Base-by-base conservation (phyloP, 208 protist species). In the Zelonia costaricensis region DNA sequence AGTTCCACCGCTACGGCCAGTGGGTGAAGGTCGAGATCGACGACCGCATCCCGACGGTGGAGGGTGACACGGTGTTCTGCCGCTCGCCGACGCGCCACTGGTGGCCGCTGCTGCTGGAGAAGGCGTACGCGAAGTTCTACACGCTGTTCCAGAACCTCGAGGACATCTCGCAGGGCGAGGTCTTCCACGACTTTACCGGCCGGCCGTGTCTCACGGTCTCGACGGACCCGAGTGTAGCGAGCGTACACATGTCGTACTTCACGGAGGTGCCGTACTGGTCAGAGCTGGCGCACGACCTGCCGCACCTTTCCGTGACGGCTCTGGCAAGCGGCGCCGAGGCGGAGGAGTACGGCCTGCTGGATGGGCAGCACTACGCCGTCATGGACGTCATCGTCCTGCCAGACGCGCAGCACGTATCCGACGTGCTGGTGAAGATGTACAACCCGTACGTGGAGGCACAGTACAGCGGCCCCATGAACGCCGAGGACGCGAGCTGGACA, bases 111-210 rank as follows among this genome's bases (percentile, higher is more conserved):
- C 62, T 78, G 70, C 76, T 82, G 65, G 76, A 82, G 66, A 82
- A 82, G 76, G 76, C 86, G 31, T 88, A 93, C 69, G 86, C 86
- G 33, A 93, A 93, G 74, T 86, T 91, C 64, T 91, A 93, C 81
- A 86, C 75, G 20, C 56, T 73, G n/a, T 93, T 87, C 48, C 30
- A 81, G 3, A 84, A 84, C 54, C 27, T 93, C 30, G 78, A 83
- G 31, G 65, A 72, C 18, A 69, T 79, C 40, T 69, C 75, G 22
- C 71, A 85, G 52, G 68, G 73, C 30, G 87, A 93, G 61, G 52
- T 76, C 18, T 82, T 85, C 31, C 70, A 88, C 57, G 83, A 93
- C 71, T 76, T 82, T 46, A 84, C 80, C 28, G 83, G 86, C 15
- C 70, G 54, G 12, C 79, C 85, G 13, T 68, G 82, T n/a, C 38